phyloP scores from a whole-genome alignment of 2,329 filamentous ascomycete genomes.

The Fusarium burgessii region DNA sequence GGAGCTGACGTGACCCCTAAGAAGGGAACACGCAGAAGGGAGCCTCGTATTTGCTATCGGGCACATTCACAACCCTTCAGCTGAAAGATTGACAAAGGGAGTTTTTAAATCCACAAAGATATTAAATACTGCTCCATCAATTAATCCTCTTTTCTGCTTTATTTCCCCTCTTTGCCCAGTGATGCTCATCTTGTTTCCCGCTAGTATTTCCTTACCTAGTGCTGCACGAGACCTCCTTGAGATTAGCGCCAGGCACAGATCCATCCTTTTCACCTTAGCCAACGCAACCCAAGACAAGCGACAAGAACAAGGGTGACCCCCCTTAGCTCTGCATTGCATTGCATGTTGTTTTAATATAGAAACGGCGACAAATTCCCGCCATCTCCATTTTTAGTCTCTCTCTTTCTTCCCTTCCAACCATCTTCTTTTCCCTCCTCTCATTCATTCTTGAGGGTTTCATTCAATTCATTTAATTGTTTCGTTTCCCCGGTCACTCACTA shows the following conservation, averaged over 20 bases:
- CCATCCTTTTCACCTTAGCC: neutral
- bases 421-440: constrained; percentile 2
- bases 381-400: constrained; percentile 17
- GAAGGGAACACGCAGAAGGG: neutral
- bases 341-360: constrained; percentile 30
- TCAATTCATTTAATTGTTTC: constrained; percentile 10
- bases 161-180: neutral
- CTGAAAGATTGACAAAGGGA: neutral
- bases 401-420: constrained; percentile 5
- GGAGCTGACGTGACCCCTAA: constrained; percentile 4
- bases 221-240: constrained; percentile 19
- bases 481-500: constrained; percentile 46
- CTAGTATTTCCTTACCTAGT: neutral
- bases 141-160: neutral
- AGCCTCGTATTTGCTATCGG: neutral
- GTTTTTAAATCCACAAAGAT: neutral
- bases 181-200: neutral
- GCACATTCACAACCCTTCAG: neutral
- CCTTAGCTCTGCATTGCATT: neutral
- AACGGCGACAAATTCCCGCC: constrained; percentile 18
- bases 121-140: neutral
- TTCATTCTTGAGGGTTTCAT: neutral
- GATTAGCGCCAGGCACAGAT: constrained; percentile 29
- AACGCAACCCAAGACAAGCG: neutral
- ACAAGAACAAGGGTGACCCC: neutral